Conservation (phyloP, 2,329 filamentous ascomycete genomes). For the Arthroderma sp. region DNA sequence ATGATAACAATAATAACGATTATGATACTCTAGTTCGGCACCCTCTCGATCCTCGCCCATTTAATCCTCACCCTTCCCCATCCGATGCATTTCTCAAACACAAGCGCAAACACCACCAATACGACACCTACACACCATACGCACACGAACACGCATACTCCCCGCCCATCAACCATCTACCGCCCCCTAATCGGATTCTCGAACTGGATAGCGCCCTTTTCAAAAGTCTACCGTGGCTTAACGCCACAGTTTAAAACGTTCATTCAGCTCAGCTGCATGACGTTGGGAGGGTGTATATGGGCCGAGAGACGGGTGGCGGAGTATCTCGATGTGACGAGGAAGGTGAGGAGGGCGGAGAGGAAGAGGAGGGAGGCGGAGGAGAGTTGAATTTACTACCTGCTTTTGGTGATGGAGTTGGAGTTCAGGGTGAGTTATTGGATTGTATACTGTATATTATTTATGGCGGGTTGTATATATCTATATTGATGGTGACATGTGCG, state of each 20-base stretch:
- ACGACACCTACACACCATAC: slow-evolving; percentile 3
- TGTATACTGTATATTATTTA: background rate
- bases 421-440: background rate
- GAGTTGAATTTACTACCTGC: background rate
- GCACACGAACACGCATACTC: slow-evolving; percentile 1
- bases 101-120: slow-evolving; percentile 11
- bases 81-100: slow-evolving; percentile 25
- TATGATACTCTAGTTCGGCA: slow-evolving; percentile 25
- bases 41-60: slow-evolving; percentile 34
- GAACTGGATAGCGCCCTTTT: slow-evolving; percentile 30
- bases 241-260: slow-evolving; percentile 39
- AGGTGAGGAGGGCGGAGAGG: slow-evolving; percentile 29
- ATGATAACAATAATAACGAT: no score
- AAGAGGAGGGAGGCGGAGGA: slow-evolving; percentile 11
- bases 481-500: no score
- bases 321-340: slow-evolving; percentile 32
- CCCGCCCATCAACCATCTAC: slow-evolving; percentile 16
- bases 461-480: slow-evolving; percentile 1
- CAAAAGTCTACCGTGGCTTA: slow-evolving; percentile 33
- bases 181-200: slow-evolving; percentile 37
- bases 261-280: slow-evolving; percentile 35
- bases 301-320: slow-evolving; percentile 34
- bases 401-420: background rate
- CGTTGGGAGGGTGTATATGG: slow-evolving; percentile 36
- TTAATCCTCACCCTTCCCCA: slow-evolving; percentile 32